Evolutionary conservation across 257 asterid species (phyloP).

Genomic region (Jacaranda copaia): DNA sequence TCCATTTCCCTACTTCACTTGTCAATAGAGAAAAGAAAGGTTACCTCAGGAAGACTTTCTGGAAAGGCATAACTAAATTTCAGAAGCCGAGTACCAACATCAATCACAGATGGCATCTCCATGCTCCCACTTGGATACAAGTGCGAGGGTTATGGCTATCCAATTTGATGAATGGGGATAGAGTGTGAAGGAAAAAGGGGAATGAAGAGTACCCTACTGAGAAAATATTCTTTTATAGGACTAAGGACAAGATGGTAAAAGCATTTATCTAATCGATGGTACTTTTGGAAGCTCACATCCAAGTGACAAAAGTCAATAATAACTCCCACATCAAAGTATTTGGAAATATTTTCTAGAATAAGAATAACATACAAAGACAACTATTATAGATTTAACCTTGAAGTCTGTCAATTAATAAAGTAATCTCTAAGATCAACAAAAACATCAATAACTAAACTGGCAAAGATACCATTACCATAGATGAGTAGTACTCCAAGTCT

Average conservation of each 20-base stretch:
- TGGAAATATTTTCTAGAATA: neutral
- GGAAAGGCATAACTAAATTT: constrained; percentile 41
- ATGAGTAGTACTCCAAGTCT: constrained; percentile 16
- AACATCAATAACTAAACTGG: constrained; percentile 2
- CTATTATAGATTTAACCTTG: neutral
- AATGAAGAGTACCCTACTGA: constrained; percentile 34
- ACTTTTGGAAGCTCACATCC: constrained; percentile 26
- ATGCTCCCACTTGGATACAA: constrained; percentile 25
- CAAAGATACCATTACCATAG: constrained; percentile 13
- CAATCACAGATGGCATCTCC: constrained; percentile 51
- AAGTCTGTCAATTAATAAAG: neutral
- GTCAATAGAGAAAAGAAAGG: neutral
- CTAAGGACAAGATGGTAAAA: constrained; percentile 28
- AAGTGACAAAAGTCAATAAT: constrained; percentile 31
- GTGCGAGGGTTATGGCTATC: constrained; percentile 26
- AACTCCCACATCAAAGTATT: constrained; percentile 21
- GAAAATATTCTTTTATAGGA: constrained; percentile 33
- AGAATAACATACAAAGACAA: constrained; percentile 16
- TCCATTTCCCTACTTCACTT: constrained; percentile 10
- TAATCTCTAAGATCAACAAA: constrained; percentile 6
- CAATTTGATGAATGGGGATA: constrained; percentile 28
- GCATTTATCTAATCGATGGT: constrained; percentile 13
- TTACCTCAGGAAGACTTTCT: constrained; percentile 42
- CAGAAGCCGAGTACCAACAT: constrained; percentile 44
- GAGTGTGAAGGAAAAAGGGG: constrained; percentile 19